phyloP scores from a whole-genome alignment of 805 yeast genomes.

The Maudiozyma turicensis region DNA sequence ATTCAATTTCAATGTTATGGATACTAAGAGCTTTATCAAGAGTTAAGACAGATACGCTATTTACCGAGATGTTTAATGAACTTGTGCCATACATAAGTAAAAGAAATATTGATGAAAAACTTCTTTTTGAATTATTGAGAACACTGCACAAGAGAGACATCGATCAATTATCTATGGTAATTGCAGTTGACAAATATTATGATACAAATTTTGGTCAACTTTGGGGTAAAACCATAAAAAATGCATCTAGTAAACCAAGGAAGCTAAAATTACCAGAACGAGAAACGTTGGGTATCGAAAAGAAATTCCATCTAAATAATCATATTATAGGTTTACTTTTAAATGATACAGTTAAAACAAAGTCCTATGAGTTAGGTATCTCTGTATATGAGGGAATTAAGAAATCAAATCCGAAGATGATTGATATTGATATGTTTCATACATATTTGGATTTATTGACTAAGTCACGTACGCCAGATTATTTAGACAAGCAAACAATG shows the following conservation, averaged over 20 bases:
- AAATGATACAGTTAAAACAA: conserved; percentile 9
- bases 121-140: conserved; percentile 20
- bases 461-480: conserved; percentile 8
- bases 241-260: neutral
- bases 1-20: conserved; percentile 19
- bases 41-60: conserved; percentile 11
- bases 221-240: neutral
- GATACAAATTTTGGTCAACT: neutral
- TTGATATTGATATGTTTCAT: conserved; percentile 18
- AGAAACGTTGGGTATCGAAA: neutral
- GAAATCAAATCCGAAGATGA: conserved; percentile 2
- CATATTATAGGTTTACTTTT: conserved; percentile 18
- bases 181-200: conserved; percentile 13
- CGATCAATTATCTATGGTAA: conserved; percentile 2
- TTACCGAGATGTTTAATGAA: conserved; percentile 11
- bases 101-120: conserved; percentile 14
- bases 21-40: conserved; percentile 17
- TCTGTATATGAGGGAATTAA: conserved; percentile 6
- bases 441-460: conserved; percentile 8
- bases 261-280: neutral
- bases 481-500: conserved; percentile 12
- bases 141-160: conserved; percentile 11
- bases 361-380: conserved; percentile 14
- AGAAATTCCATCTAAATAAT: conserved; percentile 8
- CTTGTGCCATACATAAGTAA: conserved; percentile 14